These are phyloP conservation scores for Thalassiosira hispida DNA, from an alignment of 352 stramenopile genomes.

Conservation along the genomic window DNA sequence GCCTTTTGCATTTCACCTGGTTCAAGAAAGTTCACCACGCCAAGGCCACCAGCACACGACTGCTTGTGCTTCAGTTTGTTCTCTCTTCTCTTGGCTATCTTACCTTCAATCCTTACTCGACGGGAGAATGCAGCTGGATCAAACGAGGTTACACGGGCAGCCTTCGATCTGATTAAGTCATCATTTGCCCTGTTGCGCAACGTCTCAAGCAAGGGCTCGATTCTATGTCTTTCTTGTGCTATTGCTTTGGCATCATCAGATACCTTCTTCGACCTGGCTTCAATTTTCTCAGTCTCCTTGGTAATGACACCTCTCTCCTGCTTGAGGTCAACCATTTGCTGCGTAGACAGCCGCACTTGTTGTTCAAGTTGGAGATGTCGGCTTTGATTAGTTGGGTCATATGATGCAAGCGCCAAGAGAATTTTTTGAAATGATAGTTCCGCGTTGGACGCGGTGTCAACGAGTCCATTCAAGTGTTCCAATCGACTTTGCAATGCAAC, in stretches of 20 bases:
- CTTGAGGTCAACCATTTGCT: constrained; percentile 54
- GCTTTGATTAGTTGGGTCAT: constrained; percentile 28
- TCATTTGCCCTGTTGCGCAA: constrained; percentile 7
- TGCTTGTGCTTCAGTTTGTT: constrained; percentile 4
- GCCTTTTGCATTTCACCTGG: neutral
- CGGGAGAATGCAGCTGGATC: constrained; percentile 27
- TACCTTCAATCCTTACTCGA: constrained; percentile 15
- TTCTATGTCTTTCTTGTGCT: constrained; percentile 1
- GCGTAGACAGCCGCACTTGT: constrained; percentile 43
- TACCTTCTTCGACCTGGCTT: constrained; percentile 10
- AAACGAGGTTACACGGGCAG: constrained; percentile 13
- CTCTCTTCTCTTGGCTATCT: constrained; percentile 17
- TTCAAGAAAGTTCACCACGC: neutral
- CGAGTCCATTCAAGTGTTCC: constrained; percentile 41
- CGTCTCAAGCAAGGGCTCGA: constrained; percentile 8
- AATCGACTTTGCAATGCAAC: constrained; percentile 38
- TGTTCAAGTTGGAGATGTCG: constrained; percentile 58
- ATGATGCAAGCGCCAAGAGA: constrained; percentile 27
- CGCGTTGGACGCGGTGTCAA: constrained; percentile 32
- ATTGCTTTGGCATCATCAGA: constrained; percentile 6
- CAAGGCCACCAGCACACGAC: neutral
- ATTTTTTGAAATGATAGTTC: constrained; percentile 50
- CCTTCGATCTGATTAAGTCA: constrained; percentile 4
- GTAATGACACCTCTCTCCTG: neutral
- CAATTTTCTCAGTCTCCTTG: constrained; percentile 15